A percentile compares a stretch with the other conserved stretches of the same genome.
Conservation (phyloP, 768 basidiomycete genomes). For the Lepiota subincarnata region DNA sequence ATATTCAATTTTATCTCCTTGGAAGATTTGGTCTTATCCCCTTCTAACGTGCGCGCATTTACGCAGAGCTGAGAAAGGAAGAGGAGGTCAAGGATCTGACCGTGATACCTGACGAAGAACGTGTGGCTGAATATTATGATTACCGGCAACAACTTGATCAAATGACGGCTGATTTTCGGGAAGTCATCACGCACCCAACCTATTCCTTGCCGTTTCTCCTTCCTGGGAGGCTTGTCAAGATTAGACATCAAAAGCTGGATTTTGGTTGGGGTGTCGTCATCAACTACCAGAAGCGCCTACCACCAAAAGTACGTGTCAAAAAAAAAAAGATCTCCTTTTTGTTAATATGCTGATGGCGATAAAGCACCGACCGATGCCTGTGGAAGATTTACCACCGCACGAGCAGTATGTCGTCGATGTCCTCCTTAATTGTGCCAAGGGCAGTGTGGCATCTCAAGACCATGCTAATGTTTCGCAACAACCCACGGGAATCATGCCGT, state of each 20-base stretch:
- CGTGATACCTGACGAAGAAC: conserved; percentile 77
- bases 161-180: conserved; percentile 81
- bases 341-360: neutral
- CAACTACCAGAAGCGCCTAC: conserved; percentile 83
- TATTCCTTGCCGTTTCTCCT: conserved; percentile 95
- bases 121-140: conserved; percentile 88
- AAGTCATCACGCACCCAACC: conserved; percentile 91
- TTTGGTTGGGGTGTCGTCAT: conserved; percentile 97
- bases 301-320: conserved; percentile 79
- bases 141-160: conserved; percentile 90
- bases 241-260: conserved; percentile 81
- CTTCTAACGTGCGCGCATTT: no score
- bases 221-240: conserved; percentile 85
- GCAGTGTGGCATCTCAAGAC: conserved; percentile 57
- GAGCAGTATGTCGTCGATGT: conserved; percentile 94
- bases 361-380: conserved; percentile 63
- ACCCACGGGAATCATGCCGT: conserved; percentile 73
- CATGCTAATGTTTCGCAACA: conserved; percentile 49
- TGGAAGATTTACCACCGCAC: conserved; percentile 74
- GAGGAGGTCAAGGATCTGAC: conserved; percentile 63
- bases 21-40: no score
- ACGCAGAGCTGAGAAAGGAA: conserved; percentile 66
- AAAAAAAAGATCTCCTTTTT: neutral
- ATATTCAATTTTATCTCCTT: no score
- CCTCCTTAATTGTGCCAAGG: conserved; percentile 72